These are phyloP conservation scores for Colletotrichum sp. DNA, from an alignment of 2,329 filamentous ascomycete species.

Conservation along the genomic window DNA sequence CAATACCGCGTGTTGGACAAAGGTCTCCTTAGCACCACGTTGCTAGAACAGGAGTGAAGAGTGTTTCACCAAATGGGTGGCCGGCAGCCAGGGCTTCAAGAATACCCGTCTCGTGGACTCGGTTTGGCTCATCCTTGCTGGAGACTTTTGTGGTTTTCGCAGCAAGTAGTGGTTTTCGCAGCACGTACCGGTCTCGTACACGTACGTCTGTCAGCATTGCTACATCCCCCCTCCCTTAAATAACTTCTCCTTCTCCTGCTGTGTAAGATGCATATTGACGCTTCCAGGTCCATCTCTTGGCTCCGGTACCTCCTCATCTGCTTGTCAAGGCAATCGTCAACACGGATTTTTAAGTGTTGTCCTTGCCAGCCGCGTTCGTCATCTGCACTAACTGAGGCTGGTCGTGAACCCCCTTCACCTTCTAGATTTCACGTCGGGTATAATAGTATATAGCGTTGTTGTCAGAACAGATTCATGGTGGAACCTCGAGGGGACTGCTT, in stretches of 20 bases:
- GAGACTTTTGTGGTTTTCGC: not conserved
- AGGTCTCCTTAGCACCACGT: not conserved
- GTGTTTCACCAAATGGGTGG: not conserved
- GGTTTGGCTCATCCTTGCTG: not conserved
- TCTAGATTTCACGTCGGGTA: not conserved
- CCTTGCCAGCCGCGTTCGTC: not conserved
- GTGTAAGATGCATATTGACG: not conserved
- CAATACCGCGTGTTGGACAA: not conserved
- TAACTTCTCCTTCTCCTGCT: not conserved
- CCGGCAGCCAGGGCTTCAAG: not conserved
- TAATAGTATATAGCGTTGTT: not conserved
- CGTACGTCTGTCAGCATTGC: not conserved
- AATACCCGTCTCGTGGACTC: not conserved
- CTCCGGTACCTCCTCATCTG: not conserved
- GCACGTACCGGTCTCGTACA: not conserved
- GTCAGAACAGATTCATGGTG: not conserved
- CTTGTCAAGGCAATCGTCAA: not conserved
- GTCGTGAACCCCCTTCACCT: not conserved
- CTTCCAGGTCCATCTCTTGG: not conserved
- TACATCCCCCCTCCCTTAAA: not conserved
- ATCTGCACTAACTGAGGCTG: not conserved
- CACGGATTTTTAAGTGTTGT: not conserved
- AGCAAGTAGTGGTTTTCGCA: not conserved
- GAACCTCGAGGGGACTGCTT: not conserved
- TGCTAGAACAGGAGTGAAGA: not conserved